phyloP scores from a whole-genome alignment of 441 rosid genomes.

The Erysimum pusillum region DNA sequence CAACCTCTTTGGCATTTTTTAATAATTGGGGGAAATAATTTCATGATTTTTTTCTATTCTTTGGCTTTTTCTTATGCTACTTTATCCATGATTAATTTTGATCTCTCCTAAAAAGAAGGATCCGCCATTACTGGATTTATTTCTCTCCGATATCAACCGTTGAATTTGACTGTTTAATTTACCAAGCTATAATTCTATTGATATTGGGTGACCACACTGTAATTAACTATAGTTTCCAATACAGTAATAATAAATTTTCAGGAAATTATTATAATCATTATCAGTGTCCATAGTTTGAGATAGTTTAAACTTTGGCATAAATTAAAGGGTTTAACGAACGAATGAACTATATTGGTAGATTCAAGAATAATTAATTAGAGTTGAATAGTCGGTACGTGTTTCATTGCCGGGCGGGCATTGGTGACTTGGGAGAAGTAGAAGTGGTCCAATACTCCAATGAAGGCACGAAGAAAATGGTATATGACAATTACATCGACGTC shows the following conservation, averaged over 20 bases:
- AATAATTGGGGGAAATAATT: conserved; percentile 15
- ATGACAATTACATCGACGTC: conserved; percentile 7
- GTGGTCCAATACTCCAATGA: conserved; percentile 3
- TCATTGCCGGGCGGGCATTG: conserved; percentile 11
- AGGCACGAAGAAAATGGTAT: conserved; percentile 10
- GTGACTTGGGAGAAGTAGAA: conserved; percentile 7
- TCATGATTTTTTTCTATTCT: not conserved
- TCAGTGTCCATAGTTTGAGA: not conserved
- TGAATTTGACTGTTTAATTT: not conserved
- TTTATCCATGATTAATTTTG: not conserved
- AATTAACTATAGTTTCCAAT: not conserved
- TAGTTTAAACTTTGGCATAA: not conserved
- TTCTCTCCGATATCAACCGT: conserved; percentile 2
- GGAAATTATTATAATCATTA: too few relatives aligned
- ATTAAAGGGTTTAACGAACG: not conserved
- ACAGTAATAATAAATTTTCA: too few relatives aligned
- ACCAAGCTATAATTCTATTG: not conserved
- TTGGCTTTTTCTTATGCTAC: not conserved
- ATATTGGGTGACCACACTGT: not conserved
- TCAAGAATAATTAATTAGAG: not conserved
- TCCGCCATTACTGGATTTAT: not conserved
- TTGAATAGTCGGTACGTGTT: not conserved
- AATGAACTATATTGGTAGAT: not conserved
- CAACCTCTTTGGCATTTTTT: conserved; percentile 16
- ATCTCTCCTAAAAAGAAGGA: not conserved